Percentiles rank a stretch among this genome's conserved stretches.
Conservation (phyloP, 139 green algal genomes). For the Chlorella ohadii region DNA sequence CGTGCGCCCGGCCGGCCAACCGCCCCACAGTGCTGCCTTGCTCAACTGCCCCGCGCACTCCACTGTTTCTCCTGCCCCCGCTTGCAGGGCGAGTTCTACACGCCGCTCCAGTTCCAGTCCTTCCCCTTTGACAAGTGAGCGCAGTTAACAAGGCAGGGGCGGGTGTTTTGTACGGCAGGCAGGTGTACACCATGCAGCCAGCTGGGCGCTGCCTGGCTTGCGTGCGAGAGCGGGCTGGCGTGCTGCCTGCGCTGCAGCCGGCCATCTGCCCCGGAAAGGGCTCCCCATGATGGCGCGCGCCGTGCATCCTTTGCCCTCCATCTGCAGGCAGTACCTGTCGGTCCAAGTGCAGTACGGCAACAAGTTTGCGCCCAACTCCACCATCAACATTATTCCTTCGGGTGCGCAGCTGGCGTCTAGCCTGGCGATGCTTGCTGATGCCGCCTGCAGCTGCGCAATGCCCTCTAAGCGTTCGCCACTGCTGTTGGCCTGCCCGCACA, state of each 20-base stretch:
- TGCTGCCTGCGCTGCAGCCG: too few relatives aligned
- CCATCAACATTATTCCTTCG: background rate
- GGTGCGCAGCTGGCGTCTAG: background rate
- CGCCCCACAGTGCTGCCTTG: too few relatives aligned
- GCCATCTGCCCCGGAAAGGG: too few relatives aligned
- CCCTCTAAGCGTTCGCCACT: too few relatives aligned
- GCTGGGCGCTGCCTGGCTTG: background rate
- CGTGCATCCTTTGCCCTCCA: too few relatives aligned
- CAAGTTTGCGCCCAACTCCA: constrained; percentile 8
- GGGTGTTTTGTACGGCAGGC: too few relatives aligned
- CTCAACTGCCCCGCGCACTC: too few relatives aligned
- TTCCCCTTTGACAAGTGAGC: constrained; percentile 39
- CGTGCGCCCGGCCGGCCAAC: too few relatives aligned
- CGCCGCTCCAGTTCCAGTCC: background rate
- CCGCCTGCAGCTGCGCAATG: background rate
- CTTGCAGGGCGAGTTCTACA: constrained; percentile 23
- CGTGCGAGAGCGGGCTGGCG: too few relatives aligned
- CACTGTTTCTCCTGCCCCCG: background rate
- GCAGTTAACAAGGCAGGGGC: too few relatives aligned
- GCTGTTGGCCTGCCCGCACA: background rate
- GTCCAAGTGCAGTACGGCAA: constrained; percentile 26
- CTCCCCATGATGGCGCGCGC: too few relatives aligned
- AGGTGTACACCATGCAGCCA: too few relatives aligned
- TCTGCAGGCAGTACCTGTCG: constrained; percentile 20
- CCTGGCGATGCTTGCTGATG: background rate